Percentiles rank a stretch among this genome's conserved stretches.
These are phyloP conservation scores for Aegilops tauschii DNA, from an alignment of 176 grass and related monocot species.

Conservation along the genomic window DNA sequence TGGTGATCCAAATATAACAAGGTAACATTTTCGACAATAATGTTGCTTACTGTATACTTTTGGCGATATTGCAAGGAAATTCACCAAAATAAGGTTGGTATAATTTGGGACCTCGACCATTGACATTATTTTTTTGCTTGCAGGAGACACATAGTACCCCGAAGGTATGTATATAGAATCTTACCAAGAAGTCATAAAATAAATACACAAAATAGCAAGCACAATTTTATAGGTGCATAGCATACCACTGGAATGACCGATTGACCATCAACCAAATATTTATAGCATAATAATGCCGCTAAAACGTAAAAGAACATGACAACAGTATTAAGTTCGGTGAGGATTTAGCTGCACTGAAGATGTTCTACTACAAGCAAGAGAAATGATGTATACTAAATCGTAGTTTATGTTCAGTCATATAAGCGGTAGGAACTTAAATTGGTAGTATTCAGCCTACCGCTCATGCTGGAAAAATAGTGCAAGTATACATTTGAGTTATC, in stretches of 20 bases:
- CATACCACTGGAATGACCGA: too few relatives aligned
- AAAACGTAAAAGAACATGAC: too few relatives aligned
- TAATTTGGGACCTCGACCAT: conserved; percentile 14
- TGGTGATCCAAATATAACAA: too few relatives aligned
- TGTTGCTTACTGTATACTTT: not conserved
- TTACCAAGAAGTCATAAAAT: too few relatives aligned
- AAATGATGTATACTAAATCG: not conserved
- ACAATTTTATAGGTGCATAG: too few relatives aligned
- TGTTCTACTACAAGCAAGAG: not conserved
- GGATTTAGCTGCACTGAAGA: not conserved
- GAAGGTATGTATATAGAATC: too few relatives aligned
- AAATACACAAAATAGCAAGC: too few relatives aligned
- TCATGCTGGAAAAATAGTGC: not conserved
- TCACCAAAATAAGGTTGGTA: not conserved
- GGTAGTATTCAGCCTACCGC: not conserved
- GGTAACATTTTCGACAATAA: not conserved
- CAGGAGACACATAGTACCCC: too few relatives aligned
- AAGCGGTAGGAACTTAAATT: not conserved
- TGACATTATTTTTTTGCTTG: too few relatives aligned
- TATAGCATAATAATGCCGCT: too few relatives aligned
- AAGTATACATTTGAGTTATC: not conserved
- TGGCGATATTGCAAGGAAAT: not conserved
- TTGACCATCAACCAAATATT: too few relatives aligned
- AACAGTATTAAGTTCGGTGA: too few relatives aligned
- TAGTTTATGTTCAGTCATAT: not conserved